Conservation (phyloP, 306 rosid genomes). For the Phaseolus lunatus region DNA sequence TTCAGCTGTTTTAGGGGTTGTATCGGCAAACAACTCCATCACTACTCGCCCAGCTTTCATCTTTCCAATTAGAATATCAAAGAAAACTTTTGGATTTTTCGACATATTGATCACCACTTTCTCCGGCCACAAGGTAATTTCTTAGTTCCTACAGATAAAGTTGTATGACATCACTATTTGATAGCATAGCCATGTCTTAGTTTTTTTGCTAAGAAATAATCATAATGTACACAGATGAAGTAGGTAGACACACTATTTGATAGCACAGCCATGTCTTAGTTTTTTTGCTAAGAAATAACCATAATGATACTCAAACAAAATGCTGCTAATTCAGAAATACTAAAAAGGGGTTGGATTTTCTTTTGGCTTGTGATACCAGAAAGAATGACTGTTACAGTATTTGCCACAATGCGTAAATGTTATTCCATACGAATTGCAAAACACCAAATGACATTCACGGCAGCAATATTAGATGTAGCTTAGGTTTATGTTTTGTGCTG, state of each 20-base stretch:
- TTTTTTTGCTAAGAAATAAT: too few species aligned
- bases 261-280: too few species aligned
- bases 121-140: background rate
- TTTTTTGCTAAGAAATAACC: too few species aligned
- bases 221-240: too few species aligned
- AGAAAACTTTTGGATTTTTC: slow-evolving; percentile 78
- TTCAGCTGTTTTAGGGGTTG: slow-evolving; percentile 85
- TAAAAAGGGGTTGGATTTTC: background rate
- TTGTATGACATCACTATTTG: background rate
- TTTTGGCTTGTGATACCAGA: background rate
- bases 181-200: background rate
- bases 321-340: background rate
- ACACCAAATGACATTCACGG: slow-evolving; percentile 1
- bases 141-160: slow-evolving; percentile 17
- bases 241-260: too few species aligned
- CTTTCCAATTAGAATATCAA: slow-evolving; percentile 79
- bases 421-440: slow-evolving; percentile 26
- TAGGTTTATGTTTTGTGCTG: slow-evolving; percentile 70
- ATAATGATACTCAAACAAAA: background rate
- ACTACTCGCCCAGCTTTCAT: slow-evolving; percentile 79
- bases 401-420: slow-evolving; percentile 40
- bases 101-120: slow-evolving; percentile 51
- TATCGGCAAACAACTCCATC: slow-evolving; percentile 79
- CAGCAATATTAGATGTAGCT: slow-evolving; percentile 65
- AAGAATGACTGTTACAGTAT: slow-evolving; percentile 28